phyloP scores from a whole-genome alignment of 306 rosid genomes.

The Begonia fuchsioides region DNA sequence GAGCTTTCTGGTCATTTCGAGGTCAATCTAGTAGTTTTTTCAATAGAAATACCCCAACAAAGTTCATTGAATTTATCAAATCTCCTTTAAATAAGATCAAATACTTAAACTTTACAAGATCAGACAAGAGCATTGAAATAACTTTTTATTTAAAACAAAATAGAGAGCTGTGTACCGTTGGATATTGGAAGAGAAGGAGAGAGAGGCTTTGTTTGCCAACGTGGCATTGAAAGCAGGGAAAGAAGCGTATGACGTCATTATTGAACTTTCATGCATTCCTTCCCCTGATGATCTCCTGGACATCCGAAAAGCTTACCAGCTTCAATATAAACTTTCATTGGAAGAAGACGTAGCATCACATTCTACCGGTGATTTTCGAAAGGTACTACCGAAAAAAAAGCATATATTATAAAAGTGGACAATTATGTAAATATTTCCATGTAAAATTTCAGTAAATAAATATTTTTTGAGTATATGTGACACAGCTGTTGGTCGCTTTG shows the following conservation, averaged over 20 bases:
- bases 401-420: no score
- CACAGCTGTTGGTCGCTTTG: slow-evolving; percentile 30
- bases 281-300: slow-evolving; percentile 57
- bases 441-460: no score
- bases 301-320: slow-evolving; percentile 53
- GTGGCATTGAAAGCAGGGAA: slow-evolving; percentile 31
- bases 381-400: slow-evolving; percentile 15
- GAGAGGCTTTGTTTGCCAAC: slow-evolving; percentile 55
- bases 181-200: slow-evolving; percentile 59
- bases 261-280: slow-evolving; percentile 37
- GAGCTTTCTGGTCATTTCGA: slow-evolving; percentile 40
- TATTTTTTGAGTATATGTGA: not conserved
- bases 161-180: slow-evolving; percentile 75
- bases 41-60: no score
- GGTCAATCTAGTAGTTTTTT: slow-evolving; percentile 12
- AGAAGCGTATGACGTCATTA: slow-evolving; percentile 26
- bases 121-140: no score
- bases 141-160: not conserved
- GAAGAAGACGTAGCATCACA: slow-evolving; percentile 73
- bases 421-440: no score
- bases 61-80: no score
- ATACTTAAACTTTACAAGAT: no score
- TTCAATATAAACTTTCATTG: slow-evolving; percentile 55
- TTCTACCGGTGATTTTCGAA: slow-evolving; percentile 58
- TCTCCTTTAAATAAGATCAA: no score